These are phyloP conservation scores for Amauroascus niger DNA, from an alignment of 2,329 filamentous ascomycete species.

Conservation along the genomic window DNA sequence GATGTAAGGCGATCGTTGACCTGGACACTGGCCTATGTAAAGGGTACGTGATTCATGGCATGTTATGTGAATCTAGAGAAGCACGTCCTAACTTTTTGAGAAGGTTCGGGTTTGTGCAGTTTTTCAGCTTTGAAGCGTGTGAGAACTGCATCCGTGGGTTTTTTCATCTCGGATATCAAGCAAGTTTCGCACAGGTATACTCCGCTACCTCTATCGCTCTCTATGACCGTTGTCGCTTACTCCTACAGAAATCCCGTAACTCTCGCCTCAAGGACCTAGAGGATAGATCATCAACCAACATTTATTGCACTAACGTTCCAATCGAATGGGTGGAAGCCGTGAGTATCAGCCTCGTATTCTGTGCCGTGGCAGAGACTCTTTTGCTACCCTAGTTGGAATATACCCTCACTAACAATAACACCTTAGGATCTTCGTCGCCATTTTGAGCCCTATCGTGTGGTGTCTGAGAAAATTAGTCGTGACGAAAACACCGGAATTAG, in stretches of 20 bases:
- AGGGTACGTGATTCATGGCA: conserved; percentile 52
- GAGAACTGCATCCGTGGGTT: conserved; percentile 96
- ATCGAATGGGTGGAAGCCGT: conserved; percentile 86
- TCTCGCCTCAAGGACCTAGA: conserved; percentile 93
- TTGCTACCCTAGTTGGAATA: conserved; percentile 16
- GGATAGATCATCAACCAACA: conserved; percentile 80
- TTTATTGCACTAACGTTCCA: conserved; percentile 95
- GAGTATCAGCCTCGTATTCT: conserved; percentile 29
- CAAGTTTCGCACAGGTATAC: conserved; percentile 83
- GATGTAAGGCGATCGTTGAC: conserved; percentile 97
- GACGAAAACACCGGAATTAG: conserved; percentile 78
- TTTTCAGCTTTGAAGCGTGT: conserved; percentile 74
- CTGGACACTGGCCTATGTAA: conserved; percentile 89
- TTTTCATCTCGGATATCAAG: conserved; percentile 88
- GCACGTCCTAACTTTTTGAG: conserved; percentile 24
- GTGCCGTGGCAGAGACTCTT: not conserved
- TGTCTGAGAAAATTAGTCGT: conserved; percentile 90
- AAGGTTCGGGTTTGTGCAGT: conserved; percentile 97
- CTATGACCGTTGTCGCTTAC: conserved; percentile 21
- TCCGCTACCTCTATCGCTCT: conserved; percentile 14
- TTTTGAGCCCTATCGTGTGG: conserved; percentile 51
- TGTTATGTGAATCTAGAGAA: conserved; percentile 3
- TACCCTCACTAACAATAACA: conserved; percentile 17
- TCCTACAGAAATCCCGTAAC: conserved; percentile 84
- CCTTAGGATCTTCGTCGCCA: conserved; percentile 61